These are phyloP conservation scores for Carex myosuroides DNA, from an alignment of 176 grass and related monocot genomes.

Conservation along the genomic window DNA sequence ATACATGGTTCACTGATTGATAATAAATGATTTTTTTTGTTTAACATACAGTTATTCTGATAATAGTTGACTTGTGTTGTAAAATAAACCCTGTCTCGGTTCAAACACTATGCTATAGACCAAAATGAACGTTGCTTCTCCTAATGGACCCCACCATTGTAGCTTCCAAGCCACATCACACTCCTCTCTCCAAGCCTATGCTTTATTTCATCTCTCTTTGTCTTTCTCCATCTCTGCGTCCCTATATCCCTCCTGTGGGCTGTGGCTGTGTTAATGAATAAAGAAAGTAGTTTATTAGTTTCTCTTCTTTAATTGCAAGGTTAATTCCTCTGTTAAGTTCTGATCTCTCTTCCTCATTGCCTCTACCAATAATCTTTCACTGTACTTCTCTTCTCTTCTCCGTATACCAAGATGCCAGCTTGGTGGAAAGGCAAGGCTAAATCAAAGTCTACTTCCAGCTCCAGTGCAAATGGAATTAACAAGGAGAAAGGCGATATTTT, in stretches of 20 bases:
- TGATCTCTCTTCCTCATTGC: background rate
- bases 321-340: background rate
- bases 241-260: background rate
- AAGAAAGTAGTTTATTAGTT: too few species aligned
- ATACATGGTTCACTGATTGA: too few species aligned
- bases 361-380: background rate
- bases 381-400: background rate
- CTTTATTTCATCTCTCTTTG: background rate
- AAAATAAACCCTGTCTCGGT: background rate
- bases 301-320: background rate
- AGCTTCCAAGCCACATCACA: slow-evolving; percentile 6
- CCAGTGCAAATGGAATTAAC: background rate
- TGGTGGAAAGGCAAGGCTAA: slow-evolving; percentile 33
- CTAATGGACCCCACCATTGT: background rate
- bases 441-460: slow-evolving; percentile 32
- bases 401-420: background rate
- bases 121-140: background rate
- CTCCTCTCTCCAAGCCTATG: background rate
- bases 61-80: background rate
- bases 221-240: background rate
- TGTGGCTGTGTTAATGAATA: background rate
- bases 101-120: background rate
- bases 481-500: slow-evolving; percentile 31
- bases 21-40: background rate
- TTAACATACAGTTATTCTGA: background rate